Percentiles rank a stretch among this genome's conserved stretches.
Conservation (phyloP, 139 green algal species). For the Gonium pectorale region DNA sequence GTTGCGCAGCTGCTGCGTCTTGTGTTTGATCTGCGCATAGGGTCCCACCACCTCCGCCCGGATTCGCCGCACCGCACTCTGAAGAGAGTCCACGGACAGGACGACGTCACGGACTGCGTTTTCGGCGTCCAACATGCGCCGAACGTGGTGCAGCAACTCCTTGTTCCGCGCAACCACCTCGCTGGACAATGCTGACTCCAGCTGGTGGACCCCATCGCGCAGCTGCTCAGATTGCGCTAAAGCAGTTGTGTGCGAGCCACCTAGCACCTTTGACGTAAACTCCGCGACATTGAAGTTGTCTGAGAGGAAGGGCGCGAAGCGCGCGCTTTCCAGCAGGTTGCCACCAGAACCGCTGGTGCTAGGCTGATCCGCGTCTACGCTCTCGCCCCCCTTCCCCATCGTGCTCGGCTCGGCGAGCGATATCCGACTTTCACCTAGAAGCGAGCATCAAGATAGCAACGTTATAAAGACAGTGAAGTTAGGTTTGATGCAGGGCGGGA, state of each 20-base stretch:
- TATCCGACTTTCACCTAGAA: no score
- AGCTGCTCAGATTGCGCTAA: constrained; percentile 74
- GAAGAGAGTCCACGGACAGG: constrained; percentile 74
- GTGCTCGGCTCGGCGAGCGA: not conserved
- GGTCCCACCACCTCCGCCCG: constrained; percentile 75
- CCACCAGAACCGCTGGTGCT: not conserved
- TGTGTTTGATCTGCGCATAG: constrained; percentile 61
- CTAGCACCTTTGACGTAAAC: constrained; percentile 78
- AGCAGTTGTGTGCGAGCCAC: constrained; percentile 72
- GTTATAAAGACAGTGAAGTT: no score
- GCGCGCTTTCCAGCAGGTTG: not conserved
- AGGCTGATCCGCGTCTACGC: not conserved
- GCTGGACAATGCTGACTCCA: constrained; percentile 68
- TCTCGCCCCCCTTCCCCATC: constrained; percentile 39
- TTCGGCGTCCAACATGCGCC: constrained; percentile 70
- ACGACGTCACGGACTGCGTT: constrained; percentile 67
- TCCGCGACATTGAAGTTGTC: constrained; percentile 74
- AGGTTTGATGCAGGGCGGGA: no score
- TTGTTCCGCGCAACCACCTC: constrained; percentile 68
- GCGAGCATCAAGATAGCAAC: no score
- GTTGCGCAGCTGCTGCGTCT: constrained; percentile 68
- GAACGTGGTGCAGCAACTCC: constrained; percentile 64
- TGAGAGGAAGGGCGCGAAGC: constrained; percentile 48
- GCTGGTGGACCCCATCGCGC: constrained; percentile 65
- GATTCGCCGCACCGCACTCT: constrained; percentile 74